Evolutionary conservation across 805 yeast genomes (phyloP).

Genomic region (Candida golubevii): DNA sequence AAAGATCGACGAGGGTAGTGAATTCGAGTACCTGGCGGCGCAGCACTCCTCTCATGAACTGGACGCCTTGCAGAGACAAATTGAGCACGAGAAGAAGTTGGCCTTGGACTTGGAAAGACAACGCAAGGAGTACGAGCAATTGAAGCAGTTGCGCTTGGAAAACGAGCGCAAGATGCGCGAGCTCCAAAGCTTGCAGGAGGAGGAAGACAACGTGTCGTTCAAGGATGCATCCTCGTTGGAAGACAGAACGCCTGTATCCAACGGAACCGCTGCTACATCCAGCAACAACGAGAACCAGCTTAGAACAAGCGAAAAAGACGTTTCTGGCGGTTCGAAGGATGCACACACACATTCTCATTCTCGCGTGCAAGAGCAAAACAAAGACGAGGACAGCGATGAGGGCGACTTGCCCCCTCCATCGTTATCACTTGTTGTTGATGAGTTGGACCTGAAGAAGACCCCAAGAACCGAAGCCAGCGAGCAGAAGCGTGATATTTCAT

Average conservation of each 20-base stretch:
- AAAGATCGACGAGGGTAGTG: slow-evolving; percentile 17
- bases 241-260: background rate
- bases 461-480: background rate
- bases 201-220: slow-evolving; percentile 6
- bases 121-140: slow-evolving; percentile 33
- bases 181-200: slow-evolving; percentile 15
- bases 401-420: slow-evolving; percentile 21
- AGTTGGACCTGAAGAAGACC: slow-evolving; percentile 17
- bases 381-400: slow-evolving; percentile 6
- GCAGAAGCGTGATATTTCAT: background rate
- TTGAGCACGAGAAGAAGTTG: slow-evolving; percentile 35
- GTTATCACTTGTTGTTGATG: slow-evolving; percentile 21
- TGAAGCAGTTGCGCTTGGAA: slow-evolving; percentile 25
- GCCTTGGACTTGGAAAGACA: slow-evolving; percentile 37
- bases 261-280: background rate
- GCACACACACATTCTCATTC: background rate
- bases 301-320: background rate
- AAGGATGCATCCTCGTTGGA: background rate
- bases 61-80: slow-evolving; percentile 29
- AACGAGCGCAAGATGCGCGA: slow-evolving; percentile 25
- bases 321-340: background rate
- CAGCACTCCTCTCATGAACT: slow-evolving; percentile 21
- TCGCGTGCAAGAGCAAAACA: background rate
- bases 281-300: background rate
- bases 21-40: slow-evolving; percentile 15